phyloP scores from a whole-genome alignment of 2,329 filamentous ascomycete genomes.

The Penicillium freii region DNA sequence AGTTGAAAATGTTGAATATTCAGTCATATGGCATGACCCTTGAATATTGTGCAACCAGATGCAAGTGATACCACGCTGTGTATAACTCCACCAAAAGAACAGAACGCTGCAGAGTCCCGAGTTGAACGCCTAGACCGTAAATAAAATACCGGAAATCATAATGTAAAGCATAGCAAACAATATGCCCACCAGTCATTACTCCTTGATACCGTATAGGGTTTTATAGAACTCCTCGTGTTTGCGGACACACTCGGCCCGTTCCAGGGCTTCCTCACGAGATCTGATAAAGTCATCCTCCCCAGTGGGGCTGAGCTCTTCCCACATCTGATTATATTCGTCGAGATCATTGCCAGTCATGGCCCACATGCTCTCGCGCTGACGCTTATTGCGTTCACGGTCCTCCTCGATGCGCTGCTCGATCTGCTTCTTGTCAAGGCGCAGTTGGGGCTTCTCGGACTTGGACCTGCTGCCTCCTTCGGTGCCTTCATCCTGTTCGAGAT shows the following conservation, averaged over 20 bases:
- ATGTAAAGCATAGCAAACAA: neutral
- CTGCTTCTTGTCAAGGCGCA: constrained; percentile 74
- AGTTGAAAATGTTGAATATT: neutral
- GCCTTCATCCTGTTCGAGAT: constrained; percentile 37
- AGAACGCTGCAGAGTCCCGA: neutral
- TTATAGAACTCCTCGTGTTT: constrained; percentile 15
- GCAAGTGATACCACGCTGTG: neutral
- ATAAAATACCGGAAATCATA: neutral
- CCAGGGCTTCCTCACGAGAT: constrained; percentile 69
- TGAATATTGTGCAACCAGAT: neutral
- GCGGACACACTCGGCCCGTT: constrained; percentile 49
- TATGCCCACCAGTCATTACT: neutral
- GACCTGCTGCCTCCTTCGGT: constrained; percentile 26
- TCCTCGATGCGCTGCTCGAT: constrained; percentile 97
- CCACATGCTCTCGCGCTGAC: constrained; percentile 90
- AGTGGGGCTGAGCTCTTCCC: constrained; percentile 83
- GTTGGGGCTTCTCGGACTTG: constrained; percentile 32
- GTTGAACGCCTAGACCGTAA: neutral
- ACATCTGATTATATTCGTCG: constrained; percentile 75
- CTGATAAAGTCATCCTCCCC: constrained; percentile 81
- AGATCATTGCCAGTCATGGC: constrained; percentile 66
- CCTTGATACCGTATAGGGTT: neutral
- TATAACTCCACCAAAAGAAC: neutral
- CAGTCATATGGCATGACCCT: neutral
- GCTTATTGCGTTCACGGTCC: constrained; percentile 91